Base-by-base conservation (phyloP, 495 filamentous ascomycete species). In the Bryoglossum gracile region DNA sequence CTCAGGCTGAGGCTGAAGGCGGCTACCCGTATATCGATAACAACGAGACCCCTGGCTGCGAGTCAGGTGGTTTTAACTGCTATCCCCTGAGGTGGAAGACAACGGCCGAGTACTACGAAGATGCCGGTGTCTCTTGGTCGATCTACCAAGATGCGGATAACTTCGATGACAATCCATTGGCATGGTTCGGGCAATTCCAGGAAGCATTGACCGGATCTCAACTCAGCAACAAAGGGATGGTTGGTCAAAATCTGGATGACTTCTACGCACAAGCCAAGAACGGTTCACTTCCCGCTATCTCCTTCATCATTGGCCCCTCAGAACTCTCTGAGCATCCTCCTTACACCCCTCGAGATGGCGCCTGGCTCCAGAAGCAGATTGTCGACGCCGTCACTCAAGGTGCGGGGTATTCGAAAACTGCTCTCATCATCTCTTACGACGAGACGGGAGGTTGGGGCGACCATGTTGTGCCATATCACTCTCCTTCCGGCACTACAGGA, bases 21-120 rank as follows among this genome's bases (percentile, higher is more conserved):
- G 72, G 73, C 21, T 61, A 67, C n/a, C 57, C 57, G 0, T 76
- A 76, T 37, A 66, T 76, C 46, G 75, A 78, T 53, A 78, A 78
- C 55, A 76, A 75, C 48, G 73, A 76, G 52, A 69, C 68, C 19
- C 75, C 74, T 6, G 73, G 74, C 16, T 77, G 74, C 43, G 71
- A 75, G 24, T 47, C 46, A 10, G 33, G 55, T 8, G 55, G 62
- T 13, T 66, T 72, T 38, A 75, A 71, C 56, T 78, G 75, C 57
- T 77, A 77, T 40, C 75, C 75, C 0, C 60, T 76, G 4, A 72
- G 68, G 21, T 78, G 75, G 75, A 74, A 73, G 55, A 78, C 75
- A 2, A 64, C 69, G 19, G 69, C 67, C 33, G 75, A 78, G 34
- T 63, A 66, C 48, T 76, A 76, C 52, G 61, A 77, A 56, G 63